A percentile compares a stretch with the other conserved stretches of the same genome.
These are phyloP conservation scores for Allium sativum DNA, from an alignment of 106 monocot species.

Conservation along the genomic window DNA sequence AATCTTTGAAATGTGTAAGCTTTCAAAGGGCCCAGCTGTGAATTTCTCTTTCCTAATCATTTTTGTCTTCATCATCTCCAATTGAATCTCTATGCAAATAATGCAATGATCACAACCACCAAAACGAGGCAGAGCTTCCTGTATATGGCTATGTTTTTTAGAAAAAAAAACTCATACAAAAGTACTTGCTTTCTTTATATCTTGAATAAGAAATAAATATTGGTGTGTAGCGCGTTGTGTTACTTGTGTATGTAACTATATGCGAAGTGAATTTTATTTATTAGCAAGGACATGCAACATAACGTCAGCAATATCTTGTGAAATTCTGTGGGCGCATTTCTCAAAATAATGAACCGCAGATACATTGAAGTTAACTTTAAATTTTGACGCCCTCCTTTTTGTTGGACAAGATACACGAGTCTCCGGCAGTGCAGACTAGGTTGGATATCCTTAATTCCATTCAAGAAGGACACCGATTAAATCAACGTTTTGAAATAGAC, in stretches of 20 bases:
- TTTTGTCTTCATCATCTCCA: constrained; percentile 8
- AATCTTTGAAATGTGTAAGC: neutral
- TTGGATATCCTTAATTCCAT: too few species aligned
- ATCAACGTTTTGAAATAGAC: too few species aligned
- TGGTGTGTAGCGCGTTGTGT: neutral
- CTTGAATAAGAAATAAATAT: neutral
- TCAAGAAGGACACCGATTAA: too few species aligned
- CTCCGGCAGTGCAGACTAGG: too few species aligned
- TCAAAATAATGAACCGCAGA: too few species aligned
- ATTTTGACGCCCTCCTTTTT: too few species aligned
- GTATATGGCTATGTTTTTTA: neutral
- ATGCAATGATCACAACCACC: constrained; percentile 8
- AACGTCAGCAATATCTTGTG: too few species aligned
- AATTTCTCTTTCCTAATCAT: neutral
- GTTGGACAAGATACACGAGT: too few species aligned
- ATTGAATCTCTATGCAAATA: constrained; percentile 5
- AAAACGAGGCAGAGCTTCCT: constrained; percentile 7
- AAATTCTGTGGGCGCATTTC: too few species aligned
- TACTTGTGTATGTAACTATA: neutral
- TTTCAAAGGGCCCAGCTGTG: neutral
- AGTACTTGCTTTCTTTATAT: neutral
- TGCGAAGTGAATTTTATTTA: too few species aligned
- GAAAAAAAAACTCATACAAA: constrained; percentile 4
- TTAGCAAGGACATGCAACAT: too few species aligned
- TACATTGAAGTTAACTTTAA: too few species aligned